Evolutionary conservation across 2,329 filamentous ascomycete genomes (phyloP).

Genomic region (Calonectria pseudoturangicola): DNA sequence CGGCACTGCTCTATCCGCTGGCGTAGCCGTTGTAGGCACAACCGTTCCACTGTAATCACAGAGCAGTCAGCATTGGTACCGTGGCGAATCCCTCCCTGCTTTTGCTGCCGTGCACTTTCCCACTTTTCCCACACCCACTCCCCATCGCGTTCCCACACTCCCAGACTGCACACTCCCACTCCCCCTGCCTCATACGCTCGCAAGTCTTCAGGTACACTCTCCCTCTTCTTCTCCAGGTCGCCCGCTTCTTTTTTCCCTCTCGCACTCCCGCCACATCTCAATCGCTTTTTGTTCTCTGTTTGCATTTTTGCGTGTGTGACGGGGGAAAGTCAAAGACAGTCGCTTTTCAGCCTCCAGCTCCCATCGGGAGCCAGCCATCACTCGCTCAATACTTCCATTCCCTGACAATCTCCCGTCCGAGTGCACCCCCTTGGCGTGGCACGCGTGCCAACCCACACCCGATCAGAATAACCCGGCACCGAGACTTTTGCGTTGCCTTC

Average conservation of each 20-base stretch:
- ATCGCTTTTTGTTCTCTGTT: conserved; percentile 23
- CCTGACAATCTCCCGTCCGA: conserved; percentile 42
- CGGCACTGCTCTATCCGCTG: neutral
- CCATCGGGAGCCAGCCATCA: conserved; percentile 27
- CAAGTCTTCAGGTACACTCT: conserved; percentile 38
- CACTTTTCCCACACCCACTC: conserved; percentile 28
- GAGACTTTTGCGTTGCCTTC: conserved; percentile 54
- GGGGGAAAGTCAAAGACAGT: conserved; percentile 40
- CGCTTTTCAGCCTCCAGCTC: conserved; percentile 30
- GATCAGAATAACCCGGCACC: conserved; percentile 52
- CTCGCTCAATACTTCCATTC: conserved; percentile 44
- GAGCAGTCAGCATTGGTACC: neutral
- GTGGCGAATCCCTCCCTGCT: conserved; percentile 3
- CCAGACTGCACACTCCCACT: conserved; percentile 46
- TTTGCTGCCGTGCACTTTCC: neutral
- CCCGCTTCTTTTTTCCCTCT: conserved; percentile 30
- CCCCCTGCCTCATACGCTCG: conserved; percentile 43
- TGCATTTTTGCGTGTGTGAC: conserved; percentile 25
- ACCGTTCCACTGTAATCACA: conserved; percentile 11
- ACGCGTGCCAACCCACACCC: conserved; percentile 38
- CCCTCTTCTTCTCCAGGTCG: conserved; percentile 39
- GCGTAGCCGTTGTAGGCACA: conserved; percentile 5
- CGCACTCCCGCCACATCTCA: conserved; percentile 31
- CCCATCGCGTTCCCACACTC: conserved; percentile 25
- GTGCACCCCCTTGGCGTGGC: conserved; percentile 45